A percentile compares a stretch with the other conserved stretches of the same genome.
Evolutionary conservation across 768 basidiomycete species (phyloP).

Genomic region (Boletus edulis): DNA sequence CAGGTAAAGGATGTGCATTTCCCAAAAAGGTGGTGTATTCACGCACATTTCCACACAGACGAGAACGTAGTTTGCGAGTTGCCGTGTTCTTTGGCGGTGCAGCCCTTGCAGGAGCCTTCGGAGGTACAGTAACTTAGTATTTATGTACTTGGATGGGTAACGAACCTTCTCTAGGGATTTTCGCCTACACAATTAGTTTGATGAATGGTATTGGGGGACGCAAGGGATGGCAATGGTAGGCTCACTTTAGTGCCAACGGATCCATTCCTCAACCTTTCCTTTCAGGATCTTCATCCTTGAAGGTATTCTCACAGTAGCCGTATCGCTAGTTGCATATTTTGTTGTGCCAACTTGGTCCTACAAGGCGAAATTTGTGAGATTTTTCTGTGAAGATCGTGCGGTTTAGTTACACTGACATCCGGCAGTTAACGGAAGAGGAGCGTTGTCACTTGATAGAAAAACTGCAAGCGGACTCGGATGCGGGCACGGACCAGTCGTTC

Average conservation of each 20-base stretch:
- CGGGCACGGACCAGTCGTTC: slow-evolving; percentile 51
- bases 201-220: slow-evolving; percentile 63
- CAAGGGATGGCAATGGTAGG: slow-evolving; percentile 58
- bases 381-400: not conserved
- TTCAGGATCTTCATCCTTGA: slow-evolving; percentile 59
- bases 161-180: slow-evolving; percentile 39
- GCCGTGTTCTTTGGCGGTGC: slow-evolving; percentile 66
- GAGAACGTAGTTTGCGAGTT: slow-evolving; percentile 58
- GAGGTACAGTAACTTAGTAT: slow-evolving; percentile 34
- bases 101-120: slow-evolving; percentile 62
- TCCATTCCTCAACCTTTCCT: not conserved
- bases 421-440: slow-evolving; percentile 52
- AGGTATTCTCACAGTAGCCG: slow-evolving; percentile 47
- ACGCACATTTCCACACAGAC: slow-evolving; percentile 30
- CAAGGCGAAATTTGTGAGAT: slow-evolving; percentile 52
- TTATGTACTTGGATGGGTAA: not conserved
- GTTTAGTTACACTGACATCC: not conserved
- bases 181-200: slow-evolving; percentile 56
- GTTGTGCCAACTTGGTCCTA: slow-evolving; percentile 60
- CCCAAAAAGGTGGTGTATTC: not conserved
- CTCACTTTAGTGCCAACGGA: no score
- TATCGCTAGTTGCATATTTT: slow-evolving; percentile 50
- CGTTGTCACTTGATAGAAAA: slow-evolving; percentile 47
- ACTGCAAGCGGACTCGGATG: slow-evolving; percentile 53
- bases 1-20: slow-evolving; percentile 28